Conservation (phyloP, 164 flowering plant genomes). For the Aristolochia californica region DNA sequence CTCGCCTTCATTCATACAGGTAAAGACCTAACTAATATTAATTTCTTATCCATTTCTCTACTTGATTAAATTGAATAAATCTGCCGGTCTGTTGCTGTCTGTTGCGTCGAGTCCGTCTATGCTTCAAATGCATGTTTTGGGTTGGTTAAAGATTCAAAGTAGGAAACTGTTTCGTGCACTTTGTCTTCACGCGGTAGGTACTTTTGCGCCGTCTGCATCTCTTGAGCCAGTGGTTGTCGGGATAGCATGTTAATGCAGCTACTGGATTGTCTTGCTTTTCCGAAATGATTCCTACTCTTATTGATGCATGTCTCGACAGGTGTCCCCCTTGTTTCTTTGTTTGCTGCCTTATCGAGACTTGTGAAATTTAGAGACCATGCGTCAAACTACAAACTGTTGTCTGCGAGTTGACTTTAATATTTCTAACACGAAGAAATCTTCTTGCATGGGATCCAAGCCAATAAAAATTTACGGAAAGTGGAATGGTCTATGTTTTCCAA, state of each 20-base stretch:
- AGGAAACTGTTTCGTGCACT: too few species aligned
- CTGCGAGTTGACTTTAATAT: background rate
- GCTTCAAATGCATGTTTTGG: background rate
- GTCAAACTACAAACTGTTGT: slow-evolving; percentile 3
- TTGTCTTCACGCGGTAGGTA: too few species aligned
- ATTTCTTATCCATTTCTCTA: background rate
- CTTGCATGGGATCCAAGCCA: too few species aligned
- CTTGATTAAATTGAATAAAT: background rate
- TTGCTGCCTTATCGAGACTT: background rate
- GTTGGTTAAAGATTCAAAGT: background rate
- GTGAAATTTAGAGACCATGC: background rate
- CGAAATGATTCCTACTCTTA: slow-evolving; percentile 5
- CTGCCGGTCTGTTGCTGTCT: background rate
- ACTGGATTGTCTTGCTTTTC: slow-evolving; percentile 3
- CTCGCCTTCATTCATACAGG: slow-evolving; percentile 2
- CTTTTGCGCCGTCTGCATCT: too few species aligned
- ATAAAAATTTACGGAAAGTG: too few species aligned
- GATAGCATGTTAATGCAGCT: background rate
- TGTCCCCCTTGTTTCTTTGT: background rate
- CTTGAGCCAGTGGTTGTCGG: too few species aligned
- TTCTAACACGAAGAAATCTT: too few species aligned
- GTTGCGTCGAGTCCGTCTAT: background rate
- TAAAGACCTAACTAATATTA: background rate
- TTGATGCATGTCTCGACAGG: slow-evolving; percentile 1
- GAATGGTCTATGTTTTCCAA: too few species aligned